These are phyloP conservation scores for Scenedesmus sp. DNA, from an alignment of 163 green algal genomes.

Conservation along the genomic window DNA sequence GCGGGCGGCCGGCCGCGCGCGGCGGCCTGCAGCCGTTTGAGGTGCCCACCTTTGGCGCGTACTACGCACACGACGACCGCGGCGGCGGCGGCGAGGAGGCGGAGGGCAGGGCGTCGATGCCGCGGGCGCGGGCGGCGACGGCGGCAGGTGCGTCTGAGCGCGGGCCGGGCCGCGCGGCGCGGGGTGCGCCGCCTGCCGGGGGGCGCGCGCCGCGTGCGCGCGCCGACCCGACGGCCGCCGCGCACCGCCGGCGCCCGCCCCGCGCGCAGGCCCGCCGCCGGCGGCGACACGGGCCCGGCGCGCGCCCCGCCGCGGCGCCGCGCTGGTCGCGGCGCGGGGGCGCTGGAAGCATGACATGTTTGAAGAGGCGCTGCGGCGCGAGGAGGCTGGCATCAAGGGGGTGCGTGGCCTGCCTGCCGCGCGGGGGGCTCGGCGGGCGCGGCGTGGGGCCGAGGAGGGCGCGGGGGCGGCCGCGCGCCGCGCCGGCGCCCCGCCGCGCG, in stretches of 20 bases:
- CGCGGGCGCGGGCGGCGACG: too few relatives aligned
- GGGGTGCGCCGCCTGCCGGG: too few relatives aligned
- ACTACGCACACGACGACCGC: conserved; percentile 40
- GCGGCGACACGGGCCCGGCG: not conserved
- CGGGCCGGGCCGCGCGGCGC: too few relatives aligned
- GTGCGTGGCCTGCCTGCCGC: not conserved
- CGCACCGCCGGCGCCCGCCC: too few relatives aligned
- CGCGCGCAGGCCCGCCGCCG: not conserved
- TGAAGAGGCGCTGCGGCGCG: conserved; percentile 8
- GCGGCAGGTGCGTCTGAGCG: too few relatives aligned
- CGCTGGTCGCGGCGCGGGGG: too few relatives aligned
- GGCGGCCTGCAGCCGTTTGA: conserved; percentile 30
- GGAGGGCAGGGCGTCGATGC: too few relatives aligned
- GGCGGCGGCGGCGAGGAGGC: conserved; percentile 5
- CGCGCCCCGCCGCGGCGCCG: too few relatives aligned
- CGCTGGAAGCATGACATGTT: conserved; percentile 42
- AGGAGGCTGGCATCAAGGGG: conserved; percentile 3
- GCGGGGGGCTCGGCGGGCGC: not conserved
- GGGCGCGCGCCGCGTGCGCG: too few relatives aligned
- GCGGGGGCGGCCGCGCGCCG: not conserved
- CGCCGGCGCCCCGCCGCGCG: too few relatives aligned
- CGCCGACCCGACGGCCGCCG: too few relatives aligned
- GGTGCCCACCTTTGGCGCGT: conserved; percentile 21
- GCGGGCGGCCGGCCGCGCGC: conserved; percentile 1
- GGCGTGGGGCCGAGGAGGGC: not conserved